Base-by-base conservation (phyloP, 495 filamentous ascomycete species). In the Annulohypoxylon moriforme region DNA sequence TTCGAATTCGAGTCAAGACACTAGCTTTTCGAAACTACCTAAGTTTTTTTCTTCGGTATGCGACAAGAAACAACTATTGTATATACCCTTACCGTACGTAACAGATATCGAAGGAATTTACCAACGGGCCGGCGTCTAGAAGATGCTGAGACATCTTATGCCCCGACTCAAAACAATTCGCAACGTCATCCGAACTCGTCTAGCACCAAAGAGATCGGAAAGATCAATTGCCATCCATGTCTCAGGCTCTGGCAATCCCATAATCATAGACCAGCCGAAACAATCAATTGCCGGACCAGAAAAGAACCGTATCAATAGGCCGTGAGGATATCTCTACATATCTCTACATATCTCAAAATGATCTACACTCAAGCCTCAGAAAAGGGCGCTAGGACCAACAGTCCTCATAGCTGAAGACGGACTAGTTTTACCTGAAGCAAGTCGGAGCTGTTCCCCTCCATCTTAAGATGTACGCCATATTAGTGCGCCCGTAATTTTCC, bases 111-210 rank as follows among this genome's bases (percentile, higher is more conserved):
- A 38, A 64, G 25, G 18, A 55, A 60, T 55, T 18, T 6, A 40
- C 60, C 27, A 47, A 16, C 25, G 22, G 40, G 33, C 25, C 36
- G 16, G 59, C 47, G 60, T 64, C 57, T 63, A 36, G 49, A 73
- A 64, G 65, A 60, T n/a, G 62, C 44, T 62, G 66, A 67, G 66
- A 73, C 71, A 63, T 25, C 24, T 46, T 47, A 29, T 61, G 58
- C 56, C 36, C 40, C 62, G 25, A 47, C 40, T 61, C 47, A 73
- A 65, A 61, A 47, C 47, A 42, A 62, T 42, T 56, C 52, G 49
- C 53, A 68, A 56, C 47, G 13, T 62, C 71, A 46, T 73, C 71
- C 71, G 71, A 69, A 69, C 58, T 27, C 25, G 29, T 4, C 42
- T 50, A 22, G 59, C 34, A 13, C 20, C 34, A 27, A 64, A 67